Percentiles rank a stretch among this genome's conserved stretches.
phyloP scores from a whole-genome alignment of 352 stramenopile species.

The Pelagophyceae sp. region DNA sequence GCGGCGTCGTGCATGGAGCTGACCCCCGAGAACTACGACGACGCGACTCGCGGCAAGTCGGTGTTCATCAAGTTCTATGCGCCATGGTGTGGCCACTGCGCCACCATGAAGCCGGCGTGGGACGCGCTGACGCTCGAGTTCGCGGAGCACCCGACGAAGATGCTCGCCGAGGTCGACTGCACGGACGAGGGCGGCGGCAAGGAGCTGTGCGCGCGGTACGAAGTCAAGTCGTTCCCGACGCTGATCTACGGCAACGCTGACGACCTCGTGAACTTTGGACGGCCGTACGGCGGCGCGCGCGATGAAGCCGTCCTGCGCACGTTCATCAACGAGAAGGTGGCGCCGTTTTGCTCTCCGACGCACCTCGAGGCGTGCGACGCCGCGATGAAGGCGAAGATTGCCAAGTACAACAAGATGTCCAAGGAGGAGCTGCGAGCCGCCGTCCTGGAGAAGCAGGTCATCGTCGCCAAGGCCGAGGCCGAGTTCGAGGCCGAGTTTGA shows the following conservation, averaged over 20 bases:
- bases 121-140: conserved; percentile 25
- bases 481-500: conserved; percentile 17
- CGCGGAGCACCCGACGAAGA: neutral
- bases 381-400: conserved; percentile 24
- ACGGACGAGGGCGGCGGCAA: conserved; percentile 49
- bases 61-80: conserved; percentile 27
- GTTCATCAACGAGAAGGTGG: conserved; percentile 7
- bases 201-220: conserved; percentile 48
- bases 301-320: neutral
- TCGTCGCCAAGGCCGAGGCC: conserved; percentile 17
- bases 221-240: conserved; percentile 31
- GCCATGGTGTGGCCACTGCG: conserved; percentile 30
- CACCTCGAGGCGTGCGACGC: conserved; percentile 23
- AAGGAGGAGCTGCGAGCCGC: neutral
- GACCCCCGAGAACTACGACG: neutral
- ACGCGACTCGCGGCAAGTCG: neutral
- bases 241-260: conserved; percentile 23
- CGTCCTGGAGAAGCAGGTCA: conserved; percentile 4
- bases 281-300: conserved; percentile 26
- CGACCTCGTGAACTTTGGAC: conserved; percentile 18
- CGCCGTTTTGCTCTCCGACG: conserved; percentile 16
- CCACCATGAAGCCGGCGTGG: conserved; percentile 23
- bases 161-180: conserved; percentile 26
- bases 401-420: conserved; percentile 11
- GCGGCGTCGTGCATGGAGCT: neutral